Base-by-base conservation (phyloP, 1,139 yeast species). In the Pichia sp. region DNA sequence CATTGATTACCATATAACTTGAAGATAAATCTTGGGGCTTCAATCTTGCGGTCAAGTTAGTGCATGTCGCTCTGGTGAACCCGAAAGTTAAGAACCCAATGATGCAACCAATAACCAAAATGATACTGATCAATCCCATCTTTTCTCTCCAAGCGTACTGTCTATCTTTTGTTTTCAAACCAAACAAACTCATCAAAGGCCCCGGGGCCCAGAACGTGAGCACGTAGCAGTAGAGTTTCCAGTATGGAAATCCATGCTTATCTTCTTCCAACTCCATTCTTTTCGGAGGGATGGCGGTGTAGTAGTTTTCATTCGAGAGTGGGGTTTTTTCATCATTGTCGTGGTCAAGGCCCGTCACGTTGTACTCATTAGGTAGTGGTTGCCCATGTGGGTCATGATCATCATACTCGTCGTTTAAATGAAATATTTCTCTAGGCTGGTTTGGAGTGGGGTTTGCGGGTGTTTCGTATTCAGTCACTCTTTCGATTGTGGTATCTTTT, bases 81-180 rank as follows among this genome's bases (percentile, higher is more conserved):
- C 98, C 99, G 72, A 92, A 92, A 2, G 97, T 90, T 60, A 92
- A 75, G 67, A 78, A 93, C 1, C 96, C 96, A 47, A 92, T 88
- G 60, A 87, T 72, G 0, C 90, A 82, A 51, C 95, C 97, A 55
- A 87, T 73, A 62, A 80, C 81, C 34, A 86, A 63, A 64, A 93
- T 90, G 58, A 90, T 77, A 2, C 95, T 78, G 53, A 93, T 77
- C 54, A 93, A 77, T 1, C 89, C 98, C 47, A 92, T 86, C 68
- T 93, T 93, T 69, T 93, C 99, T 68, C 98, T 80, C 99, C 99
- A 93, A 0, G 98, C 98, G 75, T 84, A 82, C 69, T 90, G 97
- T 60, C 96, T 81, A 51, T 84, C 90, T 63, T 82, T 82, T 32
- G 88, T 84, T 45, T 79, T 79, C 78, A 92, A 79, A 4, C 98